Conservation (phyloP, 495 filamentous ascomycete genomes). For the Tuber microsphaerosporum region DNA sequence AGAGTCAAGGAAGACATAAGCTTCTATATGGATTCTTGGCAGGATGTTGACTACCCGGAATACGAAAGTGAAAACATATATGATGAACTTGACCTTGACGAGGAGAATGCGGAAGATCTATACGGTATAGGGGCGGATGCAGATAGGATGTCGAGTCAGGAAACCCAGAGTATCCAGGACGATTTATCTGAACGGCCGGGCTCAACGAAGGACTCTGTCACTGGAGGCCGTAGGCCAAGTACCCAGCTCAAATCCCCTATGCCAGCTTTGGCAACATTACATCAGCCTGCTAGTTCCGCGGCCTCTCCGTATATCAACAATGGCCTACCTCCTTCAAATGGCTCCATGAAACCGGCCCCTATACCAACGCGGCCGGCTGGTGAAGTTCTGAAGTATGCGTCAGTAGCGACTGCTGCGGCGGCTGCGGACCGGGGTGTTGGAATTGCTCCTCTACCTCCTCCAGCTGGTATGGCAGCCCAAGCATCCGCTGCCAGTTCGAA, state of each 20-base stretch:
- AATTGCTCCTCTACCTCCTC: slow-evolving; percentile 85
- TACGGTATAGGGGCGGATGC: slow-evolving; percentile 76
- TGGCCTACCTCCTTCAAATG: slow-evolving; percentile 46
- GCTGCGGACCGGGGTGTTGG: slow-evolving; percentile 86
- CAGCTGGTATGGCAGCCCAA: slow-evolving; percentile 55
- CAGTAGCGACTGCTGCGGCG: slow-evolving; percentile 88
- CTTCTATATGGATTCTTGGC: slow-evolving; percentile 89
- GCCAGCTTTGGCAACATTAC: slow-evolving; percentile 79
- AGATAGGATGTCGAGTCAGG: slow-evolving; percentile 87
- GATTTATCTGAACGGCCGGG: slow-evolving; percentile 65
- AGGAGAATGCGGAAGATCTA: slow-evolving; percentile 66
- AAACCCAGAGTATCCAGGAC: slow-evolving; percentile 85
- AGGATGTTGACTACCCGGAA: slow-evolving; percentile 79
- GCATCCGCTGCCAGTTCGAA: slow-evolving; percentile 23
- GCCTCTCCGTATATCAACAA: slow-evolving; percentile 56
- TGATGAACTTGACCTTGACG: slow-evolving; percentile 84
- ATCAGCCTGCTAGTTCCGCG: slow-evolving; percentile 48
- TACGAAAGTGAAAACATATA: slow-evolving; percentile 87
- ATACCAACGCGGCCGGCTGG: slow-evolving; percentile 74
- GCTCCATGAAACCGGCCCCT: slow-evolving; percentile 82
- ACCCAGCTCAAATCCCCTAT: slow-evolving; percentile 89
- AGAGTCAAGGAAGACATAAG: slow-evolving; percentile 84
- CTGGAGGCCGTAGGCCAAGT: slow-evolving; percentile 67
- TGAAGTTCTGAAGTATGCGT: slow-evolving; percentile 91
- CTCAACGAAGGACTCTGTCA: slow-evolving; percentile 46